A percentile compares a stretch with the other conserved stretches of the same genome.
Conservation (phyloP, 2,329 filamentous ascomycete species). For the Metarhizium humberi region DNA sequence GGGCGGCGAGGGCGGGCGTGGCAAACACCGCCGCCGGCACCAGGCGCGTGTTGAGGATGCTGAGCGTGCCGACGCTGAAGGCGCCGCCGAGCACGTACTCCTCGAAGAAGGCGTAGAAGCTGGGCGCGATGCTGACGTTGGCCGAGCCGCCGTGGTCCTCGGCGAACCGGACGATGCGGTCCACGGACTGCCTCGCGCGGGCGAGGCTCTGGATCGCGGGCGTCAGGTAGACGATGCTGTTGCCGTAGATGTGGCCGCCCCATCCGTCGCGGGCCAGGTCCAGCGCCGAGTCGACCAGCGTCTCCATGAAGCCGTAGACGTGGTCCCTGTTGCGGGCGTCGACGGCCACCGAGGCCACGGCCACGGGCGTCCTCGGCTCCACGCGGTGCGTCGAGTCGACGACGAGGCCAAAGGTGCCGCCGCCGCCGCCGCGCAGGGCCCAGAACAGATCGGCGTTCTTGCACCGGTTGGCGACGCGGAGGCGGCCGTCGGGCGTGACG, state of each 20-base stretch:
- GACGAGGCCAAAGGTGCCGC: constrained; percentile 11
- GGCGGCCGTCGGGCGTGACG: constrained; percentile 32
- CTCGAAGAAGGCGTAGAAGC: constrained; percentile 8
- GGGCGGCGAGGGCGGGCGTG: not conserved
- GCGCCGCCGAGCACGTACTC: constrained; percentile 6
- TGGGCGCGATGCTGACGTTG: no score
- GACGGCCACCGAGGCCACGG: constrained; percentile 3
- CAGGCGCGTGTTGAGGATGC: constrained; percentile 8
- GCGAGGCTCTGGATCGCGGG: no score
- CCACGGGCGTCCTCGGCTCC: not conserved
- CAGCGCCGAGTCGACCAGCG: constrained; percentile 4
- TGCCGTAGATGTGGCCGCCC: no score
- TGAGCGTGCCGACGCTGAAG: constrained; percentile 8
- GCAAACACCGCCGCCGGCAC: constrained; percentile 5
- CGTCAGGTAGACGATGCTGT: no score
- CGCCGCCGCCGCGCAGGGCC: constrained; percentile 36
- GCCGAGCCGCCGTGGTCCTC: no score
- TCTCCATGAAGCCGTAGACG: constrained; percentile 6
- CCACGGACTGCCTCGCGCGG: no score
- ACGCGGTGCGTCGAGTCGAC: no score
- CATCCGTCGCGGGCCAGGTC: no score
- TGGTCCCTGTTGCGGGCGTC: not conserved
- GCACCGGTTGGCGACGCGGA: constrained; percentile 29
- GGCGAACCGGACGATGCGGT: no score
- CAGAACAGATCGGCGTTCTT: constrained; percentile 38